Conservation (phyloP, 192 early-diverging fungal genomes). For the Coemansia sp. region DNA sequence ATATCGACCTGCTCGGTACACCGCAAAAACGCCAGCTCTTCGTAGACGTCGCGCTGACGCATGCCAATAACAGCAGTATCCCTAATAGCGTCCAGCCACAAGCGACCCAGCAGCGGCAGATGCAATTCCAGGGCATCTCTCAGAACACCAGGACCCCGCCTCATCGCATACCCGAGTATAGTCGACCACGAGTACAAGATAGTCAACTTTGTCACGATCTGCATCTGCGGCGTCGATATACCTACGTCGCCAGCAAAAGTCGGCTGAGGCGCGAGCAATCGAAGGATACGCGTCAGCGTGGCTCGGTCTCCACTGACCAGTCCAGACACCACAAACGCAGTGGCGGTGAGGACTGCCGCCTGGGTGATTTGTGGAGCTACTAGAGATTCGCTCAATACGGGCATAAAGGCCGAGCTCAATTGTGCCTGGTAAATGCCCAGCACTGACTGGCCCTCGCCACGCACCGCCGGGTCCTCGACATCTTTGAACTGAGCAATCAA, state of each 20-base stretch:
- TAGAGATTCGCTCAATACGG: slow-evolving; percentile 51
- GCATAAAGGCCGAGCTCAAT: slow-evolving; percentile 88
- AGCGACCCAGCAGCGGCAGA: slow-evolving; percentile 17
- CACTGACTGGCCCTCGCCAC: slow-evolving; percentile 67
- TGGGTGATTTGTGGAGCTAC: slow-evolving; percentile 4
- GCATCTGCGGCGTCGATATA: slow-evolving; percentile 22
- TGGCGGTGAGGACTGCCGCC: slow-evolving; percentile 31
- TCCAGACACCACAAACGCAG: slow-evolving; percentile 38
- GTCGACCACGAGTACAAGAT: slow-evolving; percentile 34
- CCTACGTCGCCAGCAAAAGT: background rate
- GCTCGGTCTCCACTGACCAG: slow-evolving; percentile 23
- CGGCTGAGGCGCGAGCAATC: slow-evolving; percentile 42
- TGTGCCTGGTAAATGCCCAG: slow-evolving; percentile 96
- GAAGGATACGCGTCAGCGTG: slow-evolving; percentile 30
- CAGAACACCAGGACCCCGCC: background rate
- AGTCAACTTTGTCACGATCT: slow-evolving; percentile 22
- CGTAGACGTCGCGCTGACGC: slow-evolving; percentile 13
- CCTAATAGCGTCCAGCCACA: slow-evolving; percentile 43
- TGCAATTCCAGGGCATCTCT: slow-evolving; percentile 29
- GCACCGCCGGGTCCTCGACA: slow-evolving; percentile 89
- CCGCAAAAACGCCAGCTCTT: slow-evolving; percentile 11
- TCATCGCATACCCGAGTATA: slow-evolving; percentile 12
- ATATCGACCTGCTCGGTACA: background rate
- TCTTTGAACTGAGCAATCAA: slow-evolving; percentile 75
- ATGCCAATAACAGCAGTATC: slow-evolving; percentile 37